Conservation (phyloP, 192 early-diverging fungal genomes). For the Blastocladiella britannica region DNA sequence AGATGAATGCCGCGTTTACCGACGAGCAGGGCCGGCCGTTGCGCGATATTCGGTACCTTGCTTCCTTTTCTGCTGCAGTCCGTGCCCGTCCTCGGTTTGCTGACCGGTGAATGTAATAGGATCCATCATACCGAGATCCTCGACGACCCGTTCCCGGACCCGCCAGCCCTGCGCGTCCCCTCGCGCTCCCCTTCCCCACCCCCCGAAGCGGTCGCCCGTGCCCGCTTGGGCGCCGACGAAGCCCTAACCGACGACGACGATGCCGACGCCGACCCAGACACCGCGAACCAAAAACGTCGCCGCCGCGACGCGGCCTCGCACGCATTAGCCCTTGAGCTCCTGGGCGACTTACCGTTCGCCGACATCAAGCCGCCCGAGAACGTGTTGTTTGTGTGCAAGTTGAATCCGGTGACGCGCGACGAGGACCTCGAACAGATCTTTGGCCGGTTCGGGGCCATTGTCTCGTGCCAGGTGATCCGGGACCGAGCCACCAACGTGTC, state of each 20-base stretch:
- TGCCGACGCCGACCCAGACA: constrained; percentile 31
- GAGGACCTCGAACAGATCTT: constrained; percentile 87
- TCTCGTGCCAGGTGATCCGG: constrained; percentile 75
- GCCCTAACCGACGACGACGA: constrained; percentile 55
- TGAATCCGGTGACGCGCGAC: constrained; percentile 72
- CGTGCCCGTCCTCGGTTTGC: background rate
- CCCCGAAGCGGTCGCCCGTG: constrained; percentile 38
- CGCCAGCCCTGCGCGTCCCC: constrained; percentile 39
- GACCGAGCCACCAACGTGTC: constrained; percentile 65
- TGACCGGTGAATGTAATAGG: too few species aligned
- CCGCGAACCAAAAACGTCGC: constrained; percentile 40
- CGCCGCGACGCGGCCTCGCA: constrained; percentile 57
- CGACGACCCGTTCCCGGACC: constrained; percentile 82
- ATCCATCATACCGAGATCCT: constrained; percentile 80
- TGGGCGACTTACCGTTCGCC: constrained; percentile 89
- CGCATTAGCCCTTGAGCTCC: constrained; percentile 90
- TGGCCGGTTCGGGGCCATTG: constrained; percentile 69
- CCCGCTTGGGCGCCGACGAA: constrained; percentile 61
- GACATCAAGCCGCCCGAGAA: constrained; percentile 95
- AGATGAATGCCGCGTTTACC: constrained; percentile 44
- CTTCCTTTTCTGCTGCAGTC: background rate
- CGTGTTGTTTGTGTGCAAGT: constrained; percentile 84
- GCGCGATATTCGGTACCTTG: constrained; percentile 44
- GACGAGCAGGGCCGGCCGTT: constrained; percentile 57
- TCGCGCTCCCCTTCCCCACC: constrained; percentile 58